A percentile compares a stretch with the other conserved stretches of the same genome.
Conservation (phyloP, 1,284 basidiomycete genomes). For the Boletus semigastroideus region DNA sequence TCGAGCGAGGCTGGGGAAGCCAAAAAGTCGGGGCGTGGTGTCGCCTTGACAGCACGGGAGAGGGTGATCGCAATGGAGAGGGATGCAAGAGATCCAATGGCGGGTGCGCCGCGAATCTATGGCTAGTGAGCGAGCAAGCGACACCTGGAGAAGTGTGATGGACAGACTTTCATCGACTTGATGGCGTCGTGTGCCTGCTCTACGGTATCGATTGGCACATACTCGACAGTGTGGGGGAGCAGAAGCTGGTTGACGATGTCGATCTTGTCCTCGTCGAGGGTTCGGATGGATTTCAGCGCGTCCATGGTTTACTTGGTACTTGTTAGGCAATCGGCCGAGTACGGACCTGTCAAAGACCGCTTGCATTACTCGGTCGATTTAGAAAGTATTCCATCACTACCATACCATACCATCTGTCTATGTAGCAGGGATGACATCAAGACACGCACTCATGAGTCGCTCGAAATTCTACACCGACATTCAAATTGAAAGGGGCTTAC, state of each 20-base stretch:
- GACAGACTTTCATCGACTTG: conserved; percentile 82
- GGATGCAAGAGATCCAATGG: conserved; percentile 89
- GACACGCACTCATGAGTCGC: too few species aligned
- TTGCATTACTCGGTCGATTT: too few species aligned
- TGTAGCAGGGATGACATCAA: too few species aligned
- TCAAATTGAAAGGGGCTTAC: not conserved
- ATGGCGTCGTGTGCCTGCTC: conserved; percentile 89
- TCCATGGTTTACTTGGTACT: too few species aligned
- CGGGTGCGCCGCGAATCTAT: conserved; percentile 88
- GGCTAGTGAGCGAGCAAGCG: not conserved
- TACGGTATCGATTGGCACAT: conserved; percentile 67
- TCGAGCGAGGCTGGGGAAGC: conserved; percentile 48
- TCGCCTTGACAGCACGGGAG: conserved; percentile 42
- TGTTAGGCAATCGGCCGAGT: not conserved
- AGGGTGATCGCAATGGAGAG: conserved; percentile 73
- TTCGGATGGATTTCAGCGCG: conserved; percentile 60
- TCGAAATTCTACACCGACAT: too few species aligned
- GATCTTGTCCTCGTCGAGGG: conserved; percentile 56
- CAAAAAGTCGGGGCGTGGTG: conserved; percentile 50
- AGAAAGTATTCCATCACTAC: too few species aligned
- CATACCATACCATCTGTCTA: too few species aligned
- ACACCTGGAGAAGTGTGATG: too few species aligned
- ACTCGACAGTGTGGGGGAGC: conserved; percentile 78
- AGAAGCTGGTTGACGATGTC: conserved; percentile 87
- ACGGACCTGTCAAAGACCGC: not conserved